Conservation (phyloP, 2,329 filamentous ascomycete genomes). For the Albophoma yamanashiensis region DNA sequence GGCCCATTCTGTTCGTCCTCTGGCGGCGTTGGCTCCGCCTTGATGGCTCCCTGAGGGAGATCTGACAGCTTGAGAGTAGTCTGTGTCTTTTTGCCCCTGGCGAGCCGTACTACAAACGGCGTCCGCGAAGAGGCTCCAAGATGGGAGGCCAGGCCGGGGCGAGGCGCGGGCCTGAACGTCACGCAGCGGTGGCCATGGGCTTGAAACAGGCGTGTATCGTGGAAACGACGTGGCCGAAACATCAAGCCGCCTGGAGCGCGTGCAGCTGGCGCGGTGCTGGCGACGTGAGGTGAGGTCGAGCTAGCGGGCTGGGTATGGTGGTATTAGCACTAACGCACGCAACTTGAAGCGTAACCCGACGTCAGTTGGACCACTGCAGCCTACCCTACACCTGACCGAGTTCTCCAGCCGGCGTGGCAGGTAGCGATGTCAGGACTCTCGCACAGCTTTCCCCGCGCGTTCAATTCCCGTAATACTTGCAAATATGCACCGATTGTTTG, state of each 20-base stretch:
- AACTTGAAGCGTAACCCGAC: neutral
- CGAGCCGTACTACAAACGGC: conserved; percentile 8
- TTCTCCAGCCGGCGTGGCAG: neutral
- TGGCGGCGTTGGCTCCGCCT: conserved; percentile 13
- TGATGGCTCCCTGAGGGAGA: conserved; percentile 41
- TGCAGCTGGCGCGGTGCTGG: neutral
- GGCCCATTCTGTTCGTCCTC: conserved; percentile 33
- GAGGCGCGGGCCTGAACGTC: neutral
- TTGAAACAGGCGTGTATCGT: conserved; percentile 1
- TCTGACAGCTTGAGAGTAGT: conserved; percentile 44
- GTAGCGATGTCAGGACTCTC: no score
- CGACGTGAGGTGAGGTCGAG: neutral
- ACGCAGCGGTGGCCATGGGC: neutral
- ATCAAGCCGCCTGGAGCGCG: conserved; percentile 4
- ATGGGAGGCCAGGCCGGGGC: neutral
- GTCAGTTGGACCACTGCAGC: no score
- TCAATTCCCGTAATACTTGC: neutral
- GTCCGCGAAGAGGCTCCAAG: conserved; percentile 6
- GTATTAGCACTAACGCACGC: no score
- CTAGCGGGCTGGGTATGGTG: neutral
- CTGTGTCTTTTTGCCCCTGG: conserved; percentile 43
- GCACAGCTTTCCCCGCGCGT: neutral
- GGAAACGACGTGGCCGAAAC: conserved; percentile 6
- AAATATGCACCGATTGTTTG: neutral
- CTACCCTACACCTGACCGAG: neutral